phyloP scores from a whole-genome alignment of 2,329 filamentous ascomycete species.

The Fusarium kyushuense region DNA sequence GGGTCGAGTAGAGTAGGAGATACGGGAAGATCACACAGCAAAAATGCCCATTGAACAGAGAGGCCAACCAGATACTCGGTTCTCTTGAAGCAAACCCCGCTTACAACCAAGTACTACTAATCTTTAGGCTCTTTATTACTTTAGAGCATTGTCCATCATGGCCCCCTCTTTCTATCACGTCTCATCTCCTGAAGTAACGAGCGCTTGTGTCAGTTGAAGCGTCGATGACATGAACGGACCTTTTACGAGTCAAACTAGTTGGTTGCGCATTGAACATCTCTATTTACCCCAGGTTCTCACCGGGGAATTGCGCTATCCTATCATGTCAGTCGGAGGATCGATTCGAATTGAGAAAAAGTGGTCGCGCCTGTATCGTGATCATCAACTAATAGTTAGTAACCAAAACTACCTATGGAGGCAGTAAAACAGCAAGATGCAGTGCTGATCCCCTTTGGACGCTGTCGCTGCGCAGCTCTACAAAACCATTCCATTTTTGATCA shows the following conservation, averaged over 20 bases:
- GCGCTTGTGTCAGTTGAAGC: constrained; percentile 37
- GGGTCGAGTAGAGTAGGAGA: not conserved
- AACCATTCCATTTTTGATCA: constrained; percentile 41
- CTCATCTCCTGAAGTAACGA: constrained; percentile 18
- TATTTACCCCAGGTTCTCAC: constrained; percentile 29
- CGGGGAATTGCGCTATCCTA: constrained; percentile 23
- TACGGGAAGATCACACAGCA: constrained; percentile 9
- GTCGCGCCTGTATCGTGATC: constrained; percentile 34
- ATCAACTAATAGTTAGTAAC: constrained; percentile 5
- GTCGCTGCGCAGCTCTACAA: constrained; percentile 15
- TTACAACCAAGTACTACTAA: not conserved
- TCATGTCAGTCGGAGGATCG: constrained; percentile 11
- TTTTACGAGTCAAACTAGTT: constrained; percentile 21
- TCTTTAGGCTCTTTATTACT: not conserved
- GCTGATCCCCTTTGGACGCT: constrained; percentile 17
- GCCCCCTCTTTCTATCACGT: constrained; percentile 25
- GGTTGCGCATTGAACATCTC: constrained; percentile 32
- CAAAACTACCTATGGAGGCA: constrained; percentile 1
- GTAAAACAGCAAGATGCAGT: constrained; percentile 32
- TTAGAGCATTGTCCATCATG: constrained; percentile 6
- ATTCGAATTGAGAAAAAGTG: constrained; percentile 16
- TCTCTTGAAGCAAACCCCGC: constrained; percentile 9
- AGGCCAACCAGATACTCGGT: constrained; percentile 25
- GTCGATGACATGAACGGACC: constrained; percentile 21
- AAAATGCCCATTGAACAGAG: constrained; percentile 1